phyloP scores from a whole-genome alignment of 352 stramenopile genomes.

The Phytophthora agathidicida region DNA sequence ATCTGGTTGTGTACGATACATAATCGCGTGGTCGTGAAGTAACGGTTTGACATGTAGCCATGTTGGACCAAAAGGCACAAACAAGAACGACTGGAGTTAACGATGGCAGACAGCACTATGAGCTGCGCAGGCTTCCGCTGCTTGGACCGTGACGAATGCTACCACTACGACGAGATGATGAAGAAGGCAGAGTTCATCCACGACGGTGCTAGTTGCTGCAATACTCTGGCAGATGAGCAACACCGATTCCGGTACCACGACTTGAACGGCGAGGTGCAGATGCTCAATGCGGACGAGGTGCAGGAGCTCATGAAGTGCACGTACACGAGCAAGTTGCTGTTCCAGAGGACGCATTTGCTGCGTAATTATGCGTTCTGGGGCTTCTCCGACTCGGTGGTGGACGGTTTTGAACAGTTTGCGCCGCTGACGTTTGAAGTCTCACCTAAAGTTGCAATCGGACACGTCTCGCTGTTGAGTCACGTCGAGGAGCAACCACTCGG shows the following conservation, averaged over 20 bases:
- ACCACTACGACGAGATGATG: constrained; percentile 50
- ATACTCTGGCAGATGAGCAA: constrained; percentile 34
- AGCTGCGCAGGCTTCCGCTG: constrained; percentile 56
- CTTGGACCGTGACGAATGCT: constrained; percentile 68
- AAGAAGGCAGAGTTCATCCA: constrained; percentile 48
- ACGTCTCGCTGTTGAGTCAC: constrained; percentile 52
- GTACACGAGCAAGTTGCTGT: constrained; percentile 77
- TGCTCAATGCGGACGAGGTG: constrained; percentile 50
- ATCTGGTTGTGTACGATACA: constrained; percentile 4
- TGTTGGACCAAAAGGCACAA: constrained; percentile 11
- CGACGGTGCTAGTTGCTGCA: constrained; percentile 39
- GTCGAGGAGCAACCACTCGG: constrained; percentile 60
- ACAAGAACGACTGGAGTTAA: constrained; percentile 14
- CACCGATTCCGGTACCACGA: constrained; percentile 51
- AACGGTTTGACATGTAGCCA: constrained; percentile 14
- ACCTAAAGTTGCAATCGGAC: constrained; percentile 53
- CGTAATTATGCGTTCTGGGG: constrained; percentile 83
- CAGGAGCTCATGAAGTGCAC: constrained; percentile 74
- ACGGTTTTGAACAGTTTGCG: constrained; percentile 55
- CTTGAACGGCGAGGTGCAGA: constrained; percentile 31
- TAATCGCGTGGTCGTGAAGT: neutral
- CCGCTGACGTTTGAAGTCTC: constrained; percentile 48
- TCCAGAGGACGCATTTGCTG: constrained; percentile 69
- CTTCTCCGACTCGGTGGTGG: constrained; percentile 56
- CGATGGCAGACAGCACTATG: constrained; percentile 6